phyloP scores from a whole-genome alignment of 306 rosid genomes.

The Argentina anserina region DNA sequence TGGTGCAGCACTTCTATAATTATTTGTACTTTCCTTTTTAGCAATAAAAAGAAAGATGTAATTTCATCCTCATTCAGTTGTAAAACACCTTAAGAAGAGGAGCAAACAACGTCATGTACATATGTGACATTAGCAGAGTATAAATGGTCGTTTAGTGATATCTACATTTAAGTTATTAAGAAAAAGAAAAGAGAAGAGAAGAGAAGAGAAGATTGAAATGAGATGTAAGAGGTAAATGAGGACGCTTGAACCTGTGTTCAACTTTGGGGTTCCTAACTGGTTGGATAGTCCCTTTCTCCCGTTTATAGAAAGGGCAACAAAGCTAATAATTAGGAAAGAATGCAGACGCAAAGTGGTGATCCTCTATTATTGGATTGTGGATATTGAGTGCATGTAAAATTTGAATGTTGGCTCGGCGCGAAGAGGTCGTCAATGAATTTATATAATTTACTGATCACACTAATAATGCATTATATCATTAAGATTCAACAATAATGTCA shows the following conservation, averaged over 20 bases:
- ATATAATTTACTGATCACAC: no score
- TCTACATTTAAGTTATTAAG: not conserved
- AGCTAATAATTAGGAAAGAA: no score
- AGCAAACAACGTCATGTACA: not conserved
- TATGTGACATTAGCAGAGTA: not conserved
- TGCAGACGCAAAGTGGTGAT: no score
- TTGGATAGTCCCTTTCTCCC: no score
- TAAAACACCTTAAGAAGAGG: not conserved
- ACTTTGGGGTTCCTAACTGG: no score
- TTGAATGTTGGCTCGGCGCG: no score
- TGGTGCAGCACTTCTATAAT: slow-evolving; percentile 37
- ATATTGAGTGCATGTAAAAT: no score
- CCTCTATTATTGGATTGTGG: no score
- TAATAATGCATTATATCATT: not conserved
- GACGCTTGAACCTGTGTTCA: not conserved
- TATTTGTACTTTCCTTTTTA: slow-evolving; percentile 29
- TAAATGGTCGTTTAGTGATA: not conserved
- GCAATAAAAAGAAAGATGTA: slow-evolving; percentile 35
- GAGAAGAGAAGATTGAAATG: not conserved
- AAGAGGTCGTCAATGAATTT: no score
- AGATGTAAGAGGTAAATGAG: not conserved
- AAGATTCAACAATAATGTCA: not conserved
- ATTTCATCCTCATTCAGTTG: not conserved
- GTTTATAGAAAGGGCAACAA: no score
- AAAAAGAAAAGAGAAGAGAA: not conserved